Evolutionary conservation across 1,284 basidiomycete species (phyloP).

Genomic region (Sphaerobolus stellatus): DNA sequence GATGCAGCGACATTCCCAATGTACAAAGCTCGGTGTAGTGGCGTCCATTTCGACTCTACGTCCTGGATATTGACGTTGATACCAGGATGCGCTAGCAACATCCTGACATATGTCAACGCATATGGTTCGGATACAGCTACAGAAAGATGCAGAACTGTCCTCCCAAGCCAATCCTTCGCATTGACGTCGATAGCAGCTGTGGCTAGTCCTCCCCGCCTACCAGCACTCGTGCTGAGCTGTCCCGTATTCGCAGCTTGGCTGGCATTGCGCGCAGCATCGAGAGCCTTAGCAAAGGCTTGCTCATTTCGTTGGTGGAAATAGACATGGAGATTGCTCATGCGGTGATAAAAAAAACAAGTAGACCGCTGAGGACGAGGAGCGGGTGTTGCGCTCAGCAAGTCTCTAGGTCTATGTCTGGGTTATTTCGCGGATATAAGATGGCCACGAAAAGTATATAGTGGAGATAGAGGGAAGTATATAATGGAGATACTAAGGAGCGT

Average conservation of each 20-base stretch:
- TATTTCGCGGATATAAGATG: neutral
- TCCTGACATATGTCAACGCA: constrained; percentile 75
- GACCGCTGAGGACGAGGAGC: neutral
- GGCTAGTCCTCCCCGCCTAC: constrained; percentile 46
- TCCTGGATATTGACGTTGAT: constrained; percentile 86
- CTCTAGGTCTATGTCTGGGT: no score
- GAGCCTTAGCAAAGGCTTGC: constrained; percentile 79
- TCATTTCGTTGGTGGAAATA: constrained; percentile 74
- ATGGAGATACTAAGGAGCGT: no score
- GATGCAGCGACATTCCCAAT: constrained; percentile 80
- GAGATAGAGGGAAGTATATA: no score
- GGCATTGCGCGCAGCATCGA: constrained; percentile 50
- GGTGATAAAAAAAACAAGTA: constrained; percentile 12
- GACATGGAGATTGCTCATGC: constrained; percentile 66
- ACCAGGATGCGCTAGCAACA: constrained; percentile 76
- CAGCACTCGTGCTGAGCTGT: constrained; percentile 37
- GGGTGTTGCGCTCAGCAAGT: no score
- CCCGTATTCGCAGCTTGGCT: constrained; percentile 30
- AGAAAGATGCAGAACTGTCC: constrained; percentile 85
- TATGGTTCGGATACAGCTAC: constrained; percentile 59
- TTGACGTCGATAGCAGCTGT: constrained; percentile 60
- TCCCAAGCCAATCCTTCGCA: constrained; percentile 66
- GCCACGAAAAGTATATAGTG: neutral
- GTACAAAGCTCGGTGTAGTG: constrained; percentile 90
- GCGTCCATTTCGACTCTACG: constrained; percentile 86